A percentile compares a stretch with the other conserved stretches of the same genome.
phyloP scores from a whole-genome alignment of 31 red algal genomes.

The Bonnemaisonia californica region DNA sequence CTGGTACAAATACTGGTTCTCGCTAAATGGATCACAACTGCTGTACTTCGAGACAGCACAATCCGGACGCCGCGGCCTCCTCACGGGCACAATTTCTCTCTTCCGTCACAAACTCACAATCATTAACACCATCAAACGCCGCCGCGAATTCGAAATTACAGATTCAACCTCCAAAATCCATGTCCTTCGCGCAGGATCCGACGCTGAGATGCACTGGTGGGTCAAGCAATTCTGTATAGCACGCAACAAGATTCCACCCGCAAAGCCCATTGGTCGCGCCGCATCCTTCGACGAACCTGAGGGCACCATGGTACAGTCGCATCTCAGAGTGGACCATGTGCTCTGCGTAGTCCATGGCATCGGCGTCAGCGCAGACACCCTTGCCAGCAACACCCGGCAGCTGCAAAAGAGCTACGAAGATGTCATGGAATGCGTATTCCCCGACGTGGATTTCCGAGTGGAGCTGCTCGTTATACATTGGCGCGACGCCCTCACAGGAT shows the following conservation, averaged over 20 bases:
- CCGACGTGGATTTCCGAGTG: conserved; percentile 83
- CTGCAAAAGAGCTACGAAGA: conserved; percentile 72
- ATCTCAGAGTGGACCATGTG: conserved; percentile 74
- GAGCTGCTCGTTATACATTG: conserved; percentile 85
- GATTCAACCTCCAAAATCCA: conserved; percentile 56
- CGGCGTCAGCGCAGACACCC: conserved; percentile 50
- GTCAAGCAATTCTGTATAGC: conserved; percentile 38
- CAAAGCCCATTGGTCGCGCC: conserved; percentile 43
- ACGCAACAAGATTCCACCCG: conserved; percentile 84
- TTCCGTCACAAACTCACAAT: conserved; percentile 68
- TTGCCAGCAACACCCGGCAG: conserved; percentile 29
- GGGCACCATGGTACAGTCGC: conserved; percentile 42
- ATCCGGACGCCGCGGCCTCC: conserved; percentile 60
- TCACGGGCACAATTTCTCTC: conserved; percentile 81
- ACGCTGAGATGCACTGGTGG: conserved; percentile 81
- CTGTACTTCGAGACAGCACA: conserved; percentile 74
- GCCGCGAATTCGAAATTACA: conserved; percentile 74
- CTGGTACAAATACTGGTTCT: conserved; percentile 92
- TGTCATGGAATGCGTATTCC: conserved; percentile 77
- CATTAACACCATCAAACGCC: conserved; percentile 55
- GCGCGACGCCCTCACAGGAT: conserved; percentile 66
- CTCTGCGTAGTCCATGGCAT: conserved; percentile 95
- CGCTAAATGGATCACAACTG: conserved; percentile 81
- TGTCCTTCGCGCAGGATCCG: conserved; percentile 61
- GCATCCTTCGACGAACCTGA: not conserved